Conservation (phyloP, 2,329 filamentous ascomycete genomes). For the Ophiosphaerella narmari region DNA sequence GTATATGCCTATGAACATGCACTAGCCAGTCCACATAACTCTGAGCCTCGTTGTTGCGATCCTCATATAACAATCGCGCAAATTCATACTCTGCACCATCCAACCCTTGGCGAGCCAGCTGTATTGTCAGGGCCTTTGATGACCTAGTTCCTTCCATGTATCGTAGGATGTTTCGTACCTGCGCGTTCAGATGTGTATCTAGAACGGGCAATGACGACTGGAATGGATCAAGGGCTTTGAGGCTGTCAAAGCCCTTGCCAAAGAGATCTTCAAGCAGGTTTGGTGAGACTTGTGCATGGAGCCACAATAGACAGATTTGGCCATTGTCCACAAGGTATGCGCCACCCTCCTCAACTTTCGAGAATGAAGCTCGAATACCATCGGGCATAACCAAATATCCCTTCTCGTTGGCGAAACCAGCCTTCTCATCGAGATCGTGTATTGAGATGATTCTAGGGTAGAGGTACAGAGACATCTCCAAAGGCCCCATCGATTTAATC, state of each 20-base stretch:
- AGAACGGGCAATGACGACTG: conserved; percentile 79
- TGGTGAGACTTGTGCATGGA: conserved; percentile 89
- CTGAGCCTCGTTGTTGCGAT: conserved; percentile 96
- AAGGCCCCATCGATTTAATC: conserved; percentile 83
- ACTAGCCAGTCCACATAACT: conserved; percentile 99
- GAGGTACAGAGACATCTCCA: conserved; percentile 87
- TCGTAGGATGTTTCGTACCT: conserved; percentile 90
- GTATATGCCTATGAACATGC: conserved; percentile 89
- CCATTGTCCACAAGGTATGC: conserved; percentile 96
- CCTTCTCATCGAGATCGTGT: conserved; percentile 83
- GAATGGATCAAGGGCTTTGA: conserved; percentile 82
- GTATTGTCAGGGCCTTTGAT: conserved; percentile 84
- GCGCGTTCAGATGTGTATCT: conserved; percentile 90
- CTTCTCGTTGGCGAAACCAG: conserved; percentile 92
- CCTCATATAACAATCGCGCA: conserved; percentile 86
- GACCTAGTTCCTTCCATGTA: conserved; percentile 81
- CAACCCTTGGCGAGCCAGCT: conserved; percentile 87
- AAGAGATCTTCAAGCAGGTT: conserved; percentile 91
- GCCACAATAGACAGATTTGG: conserved; percentile 87
- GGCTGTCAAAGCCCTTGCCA: conserved; percentile 70
- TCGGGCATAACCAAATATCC: conserved; percentile 86
- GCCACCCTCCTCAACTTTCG: conserved; percentile 86
- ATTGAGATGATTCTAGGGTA: conserved; percentile 93
- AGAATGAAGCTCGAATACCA: conserved; percentile 79
- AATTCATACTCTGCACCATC: conserved; percentile 98